Evolutionary conservation across 345 rosid species (phyloP), one percentile per base, ranked within the genome.

Genomic region (Zanthoxylum bungeanum): DNA sequence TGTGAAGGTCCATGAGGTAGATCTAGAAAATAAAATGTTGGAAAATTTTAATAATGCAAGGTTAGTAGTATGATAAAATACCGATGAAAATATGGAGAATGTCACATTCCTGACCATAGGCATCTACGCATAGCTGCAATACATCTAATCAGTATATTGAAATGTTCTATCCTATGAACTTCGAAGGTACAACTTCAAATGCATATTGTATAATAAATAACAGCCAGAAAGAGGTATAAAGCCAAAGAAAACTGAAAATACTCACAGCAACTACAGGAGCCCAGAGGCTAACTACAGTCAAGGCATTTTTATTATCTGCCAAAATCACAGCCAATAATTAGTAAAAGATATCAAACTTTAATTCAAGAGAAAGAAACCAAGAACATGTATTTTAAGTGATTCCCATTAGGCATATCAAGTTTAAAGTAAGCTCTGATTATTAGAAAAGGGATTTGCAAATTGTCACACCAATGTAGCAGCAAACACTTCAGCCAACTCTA

Each of bases 241-340:
- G 33, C 57, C 27, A 40, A 65, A 56, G 7, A 61, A 66, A 50
- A 40, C 21, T 33, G 55, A 40, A 76, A 65, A 58, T 62, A 84
- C 99, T 91, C 75, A 95, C 99, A 73, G 97, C 96, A 27, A 92
- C 37, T 74, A 95, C 94, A 71, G 99, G 99, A 78, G 98, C 99
- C 99, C 99, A 95, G 40, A 95, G 80, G 85, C 97, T 84, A 64
- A 79, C 96, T 21, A 92, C 52, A 50, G 98, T 93, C 89, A 95
- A 79, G 66, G 72, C 85, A 80, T 95, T 85, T 65, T 95, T 49
- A 85, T 95, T 91, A 72, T 85, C 99, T 95, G 96, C 79, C 62
- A 78, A 76, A 58, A 71, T 77, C 73, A 50, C 51, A 58, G 50
- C 72, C 36, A 75, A 78, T 60, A 67, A 75, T 75, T 47, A 76